Evolutionary conservation across 75 land plant genomes (phyloP), one percentile per base, ranked within the genome.

Genomic region (Selaginella tamariscina): DNA sequence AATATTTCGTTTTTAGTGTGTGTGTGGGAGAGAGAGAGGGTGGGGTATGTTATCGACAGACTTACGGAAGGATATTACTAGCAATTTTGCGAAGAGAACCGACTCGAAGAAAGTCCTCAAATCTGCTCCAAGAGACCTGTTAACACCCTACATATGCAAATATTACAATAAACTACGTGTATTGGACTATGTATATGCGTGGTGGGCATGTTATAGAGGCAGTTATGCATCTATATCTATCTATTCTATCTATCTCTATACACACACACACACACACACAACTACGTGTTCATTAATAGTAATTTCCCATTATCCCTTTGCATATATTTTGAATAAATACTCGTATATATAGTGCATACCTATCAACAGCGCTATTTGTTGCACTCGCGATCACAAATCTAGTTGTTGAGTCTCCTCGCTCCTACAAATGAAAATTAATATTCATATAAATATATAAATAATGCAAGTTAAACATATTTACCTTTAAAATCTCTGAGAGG

Each of bases 131-230:
- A 71, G 29, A 74, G 63, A 31, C 76, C 76, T 21, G 69, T 29
- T 24, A 74, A 64, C 69, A 74, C 49, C 76, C 76, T 74, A 73
- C 24, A 74, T n/a, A n/a, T n/a, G n/a, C n/a, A n/a, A n/a, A n/a
- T n/a, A n/a, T n/a, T n/a, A n/a, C n/a, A n/a, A n/a, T n/a, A n/a
- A n/a, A n/a, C n/a, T n/a, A n/a, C n/a, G n/a, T n/a, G n/a, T n/a
- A n/a, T n/a, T n/a, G n/a, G n/a, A n/a, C n/a, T n/a, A n/a, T n/a
- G n/a, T n/a, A n/a, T n/a, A n/a, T n/a, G n/a, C n/a, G n/a, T n/a
- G n/a, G n/a, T n/a, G n/a, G n/a, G n/a, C n/a, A 31, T 27, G 44
- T 24, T 11, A 32, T 15, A 49, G 29, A 20, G 28, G 31, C 44
- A 29, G 5, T 5, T 39, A 39, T 15, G 11, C 49, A 39, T 24